These are phyloP conservation scores for Calonectria pseudoreteaudii DNA, from an alignment of 2,329 filamentous ascomycete species.

Conservation along the genomic window DNA sequence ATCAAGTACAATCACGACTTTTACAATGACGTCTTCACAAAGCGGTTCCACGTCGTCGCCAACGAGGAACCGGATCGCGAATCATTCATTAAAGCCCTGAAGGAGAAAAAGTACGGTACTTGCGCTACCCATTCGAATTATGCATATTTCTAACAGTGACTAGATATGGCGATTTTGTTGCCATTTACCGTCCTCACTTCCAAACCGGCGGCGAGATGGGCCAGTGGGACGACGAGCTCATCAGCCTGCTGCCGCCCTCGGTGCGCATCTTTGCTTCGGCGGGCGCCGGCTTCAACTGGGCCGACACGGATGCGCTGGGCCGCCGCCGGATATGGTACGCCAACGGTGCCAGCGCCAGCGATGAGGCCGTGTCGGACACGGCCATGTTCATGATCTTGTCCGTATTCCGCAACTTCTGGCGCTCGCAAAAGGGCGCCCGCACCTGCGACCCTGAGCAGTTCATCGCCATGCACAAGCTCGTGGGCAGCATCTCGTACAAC, in stretches of 20 bases:
- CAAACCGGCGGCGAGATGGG: conserved; percentile 74
- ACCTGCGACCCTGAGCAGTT: conserved; percentile 33
- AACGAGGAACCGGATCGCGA: conserved; percentile 50
- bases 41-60: conserved; percentile 54
- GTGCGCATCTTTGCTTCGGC: conserved; percentile 70
- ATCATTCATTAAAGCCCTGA: conserved; percentile 54
- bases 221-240: conserved; percentile 69
- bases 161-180: conserved; percentile 46
- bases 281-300: conserved; percentile 74
- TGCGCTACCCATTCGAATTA: not conserved
- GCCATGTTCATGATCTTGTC: conserved; percentile 56
- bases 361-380: conserved; percentile 58
- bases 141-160: not conserved
- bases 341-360: conserved; percentile 56
- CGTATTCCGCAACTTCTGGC: conserved; percentile 63
- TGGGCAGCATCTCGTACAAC: conserved; percentile 57
- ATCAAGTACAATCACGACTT: conserved; percentile 61
- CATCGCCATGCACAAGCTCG: conserved; percentile 29
- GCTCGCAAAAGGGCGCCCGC: conserved; percentile 46
- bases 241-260: conserved; percentile 62
- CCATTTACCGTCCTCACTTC: conserved; percentile 68
- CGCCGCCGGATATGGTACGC: conserved; percentile 54
- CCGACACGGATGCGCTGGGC: conserved; percentile 61
- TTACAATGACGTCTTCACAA: conserved; percentile 52
- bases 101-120: conserved; percentile 43